Evolutionary conservation across 2,329 filamentous ascomycete species (phyloP).

Genomic region (Penicillium sclerotigenum): DNA sequence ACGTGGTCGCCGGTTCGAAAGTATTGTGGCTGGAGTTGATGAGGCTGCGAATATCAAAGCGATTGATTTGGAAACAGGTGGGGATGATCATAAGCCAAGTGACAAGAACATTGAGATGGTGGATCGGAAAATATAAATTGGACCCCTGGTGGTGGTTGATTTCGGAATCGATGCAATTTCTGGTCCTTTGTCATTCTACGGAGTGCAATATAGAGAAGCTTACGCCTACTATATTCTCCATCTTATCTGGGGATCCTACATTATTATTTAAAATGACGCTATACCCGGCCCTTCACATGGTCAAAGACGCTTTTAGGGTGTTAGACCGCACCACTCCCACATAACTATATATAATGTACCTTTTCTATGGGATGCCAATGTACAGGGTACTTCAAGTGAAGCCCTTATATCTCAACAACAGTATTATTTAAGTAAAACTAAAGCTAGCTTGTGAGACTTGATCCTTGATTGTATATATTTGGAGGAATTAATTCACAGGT

Average conservation of each 20-base stretch:
- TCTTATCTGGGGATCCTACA: not conserved
- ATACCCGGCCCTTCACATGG: not conserved
- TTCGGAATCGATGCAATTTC: not conserved
- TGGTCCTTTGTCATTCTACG: not conserved
- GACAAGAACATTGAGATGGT: slow-evolving; percentile 21
- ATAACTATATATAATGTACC: too few species aligned
- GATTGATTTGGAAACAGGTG: slow-evolving; percentile 23
- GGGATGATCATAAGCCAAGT: slow-evolving; percentile 21
- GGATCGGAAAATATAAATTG: slow-evolving; percentile 13
- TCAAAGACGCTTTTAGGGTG: not conserved
- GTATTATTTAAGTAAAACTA: not conserved
- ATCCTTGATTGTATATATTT: not conserved
- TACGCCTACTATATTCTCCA: not conserved
- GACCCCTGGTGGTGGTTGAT: not conserved
- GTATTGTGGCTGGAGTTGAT: slow-evolving; percentile 48
- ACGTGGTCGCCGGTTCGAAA: slow-evolving; percentile 67
- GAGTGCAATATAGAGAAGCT: not conserved
- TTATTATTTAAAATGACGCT: not conserved
- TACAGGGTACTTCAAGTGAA: not conserved
- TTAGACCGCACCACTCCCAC: not conserved
- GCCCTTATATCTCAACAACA: not conserved
- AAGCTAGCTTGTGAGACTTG: not conserved
- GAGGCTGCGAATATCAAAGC: slow-evolving; percentile 12
- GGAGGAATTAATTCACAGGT: not conserved
- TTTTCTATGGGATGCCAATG: not conserved